These are phyloP conservation scores for Gymnopus androsaceus DNA, from an alignment of 1,284 basidiomycete genomes.

Conservation along the genomic window DNA sequence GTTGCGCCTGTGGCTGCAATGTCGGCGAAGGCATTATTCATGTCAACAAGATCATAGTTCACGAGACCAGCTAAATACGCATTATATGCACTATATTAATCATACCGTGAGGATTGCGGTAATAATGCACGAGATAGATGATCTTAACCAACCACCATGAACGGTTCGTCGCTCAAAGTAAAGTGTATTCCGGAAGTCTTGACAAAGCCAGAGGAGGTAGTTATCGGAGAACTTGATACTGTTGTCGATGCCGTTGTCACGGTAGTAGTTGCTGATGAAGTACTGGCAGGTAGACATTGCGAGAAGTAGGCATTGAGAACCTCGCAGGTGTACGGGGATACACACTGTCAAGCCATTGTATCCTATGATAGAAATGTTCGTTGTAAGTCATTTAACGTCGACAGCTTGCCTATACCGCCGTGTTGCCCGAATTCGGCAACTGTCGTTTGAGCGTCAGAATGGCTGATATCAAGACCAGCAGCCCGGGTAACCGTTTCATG, in stretches of 20 bases:
- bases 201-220: constrained; percentile 35
- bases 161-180: constrained; percentile 39
- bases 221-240: constrained; percentile 24
- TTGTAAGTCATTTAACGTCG: constrained; percentile 11
- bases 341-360: constrained; percentile 11
- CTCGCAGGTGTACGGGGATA: constrained; percentile 18
- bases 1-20: constrained; percentile 57
- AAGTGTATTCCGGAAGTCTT: constrained; percentile 45
- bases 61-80: constrained; percentile 50
- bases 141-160: constrained; percentile 43
- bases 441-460: not conserved
- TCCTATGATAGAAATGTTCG: not conserved
- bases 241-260: constrained; percentile 15
- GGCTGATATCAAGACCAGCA: not conserved
- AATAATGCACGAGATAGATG: not conserved
- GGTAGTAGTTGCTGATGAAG: constrained; percentile 10
- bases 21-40: constrained; percentile 52
- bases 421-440: constrained; percentile 4
- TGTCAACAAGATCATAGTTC: constrained; percentile 40
- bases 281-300: constrained; percentile 6
- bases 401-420: constrained; percentile 13
- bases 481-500: not conserved
- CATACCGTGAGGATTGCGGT: too few species aligned
- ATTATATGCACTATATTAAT: too few species aligned
- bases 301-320: constrained; percentile 27